A percentile compares a stretch with the other conserved stretches of the same genome.
Evolutionary conservation across 306 rosid genomes (phyloP).

Genomic region (Canavalia ensiformis): DNA sequence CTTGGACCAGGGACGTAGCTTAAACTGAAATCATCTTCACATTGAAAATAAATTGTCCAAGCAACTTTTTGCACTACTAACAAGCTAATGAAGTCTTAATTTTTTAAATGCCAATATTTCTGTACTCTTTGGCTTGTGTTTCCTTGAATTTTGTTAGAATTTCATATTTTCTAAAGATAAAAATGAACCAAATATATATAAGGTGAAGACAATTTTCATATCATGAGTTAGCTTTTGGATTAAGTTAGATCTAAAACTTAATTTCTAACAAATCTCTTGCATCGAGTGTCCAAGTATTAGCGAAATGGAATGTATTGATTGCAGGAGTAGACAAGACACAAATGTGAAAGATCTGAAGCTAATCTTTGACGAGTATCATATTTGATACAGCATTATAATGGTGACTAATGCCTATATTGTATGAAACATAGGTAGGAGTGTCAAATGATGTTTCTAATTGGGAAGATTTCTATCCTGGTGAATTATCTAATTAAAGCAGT

Average conservation of each 20-base stretch:
- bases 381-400: background rate
- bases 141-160: background rate
- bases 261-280: too few species aligned
- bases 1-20: background rate
- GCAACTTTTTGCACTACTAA: background rate
- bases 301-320: background rate
- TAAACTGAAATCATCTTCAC: constrained; percentile 12
- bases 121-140: background rate
- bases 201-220: too few species aligned
- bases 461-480: background rate
- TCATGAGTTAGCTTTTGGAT: too few species aligned
- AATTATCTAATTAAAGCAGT: background rate
- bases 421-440: background rate
- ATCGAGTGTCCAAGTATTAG: background rate
- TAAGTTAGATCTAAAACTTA: too few species aligned
- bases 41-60: background rate
- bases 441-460: background rate
- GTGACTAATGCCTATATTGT: background rate
- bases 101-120: background rate
- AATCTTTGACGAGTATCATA: background rate
- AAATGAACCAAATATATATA: too few species aligned
- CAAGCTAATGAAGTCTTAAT: background rate
- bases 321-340: background rate
- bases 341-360: constrained; percentile 16
- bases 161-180: too few species aligned